A percentile compares a stretch with the other conserved stretches of the same genome.
phyloP scores from a whole-genome alignment of 2,329 filamentous ascomycete species.

The Nemania abortiva region DNA sequence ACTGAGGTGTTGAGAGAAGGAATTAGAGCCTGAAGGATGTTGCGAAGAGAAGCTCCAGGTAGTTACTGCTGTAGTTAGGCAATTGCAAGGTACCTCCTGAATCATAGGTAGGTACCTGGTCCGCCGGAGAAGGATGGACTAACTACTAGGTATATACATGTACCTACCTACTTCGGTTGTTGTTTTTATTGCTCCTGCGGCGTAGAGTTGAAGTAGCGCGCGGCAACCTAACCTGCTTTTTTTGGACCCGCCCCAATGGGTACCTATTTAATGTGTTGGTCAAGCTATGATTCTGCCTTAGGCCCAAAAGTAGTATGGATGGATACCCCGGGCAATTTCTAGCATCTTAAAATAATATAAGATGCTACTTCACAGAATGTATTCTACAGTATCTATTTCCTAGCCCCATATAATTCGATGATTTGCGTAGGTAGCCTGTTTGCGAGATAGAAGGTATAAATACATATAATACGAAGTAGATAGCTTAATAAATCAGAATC shows the following conservation, averaged over 20 bases:
- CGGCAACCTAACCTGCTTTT: slow-evolving; percentile 1
- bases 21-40: slow-evolving; percentile 27
- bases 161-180: background rate
- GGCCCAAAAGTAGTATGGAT: background rate
- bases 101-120: background rate
- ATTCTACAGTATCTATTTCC: background rate
- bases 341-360: background rate
- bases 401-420: background rate
- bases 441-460: no score
- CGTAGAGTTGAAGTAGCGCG: background rate
- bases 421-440: background rate
- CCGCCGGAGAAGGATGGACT: no score
- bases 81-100: background rate
- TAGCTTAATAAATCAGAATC: no score
- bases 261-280: no score
- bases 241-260: background rate
- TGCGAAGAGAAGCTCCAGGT: slow-evolving; percentile 12
- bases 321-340: background rate
- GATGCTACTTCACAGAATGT: no score
- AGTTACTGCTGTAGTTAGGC: background rate
- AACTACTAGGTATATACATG: no score
- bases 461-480: no score
- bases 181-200: background rate
- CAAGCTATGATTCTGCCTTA: background rate
- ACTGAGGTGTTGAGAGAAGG: slow-evolving; percentile 16